Conservation (phyloP, 306 rosid genomes). For the Casuarina glauca region DNA sequence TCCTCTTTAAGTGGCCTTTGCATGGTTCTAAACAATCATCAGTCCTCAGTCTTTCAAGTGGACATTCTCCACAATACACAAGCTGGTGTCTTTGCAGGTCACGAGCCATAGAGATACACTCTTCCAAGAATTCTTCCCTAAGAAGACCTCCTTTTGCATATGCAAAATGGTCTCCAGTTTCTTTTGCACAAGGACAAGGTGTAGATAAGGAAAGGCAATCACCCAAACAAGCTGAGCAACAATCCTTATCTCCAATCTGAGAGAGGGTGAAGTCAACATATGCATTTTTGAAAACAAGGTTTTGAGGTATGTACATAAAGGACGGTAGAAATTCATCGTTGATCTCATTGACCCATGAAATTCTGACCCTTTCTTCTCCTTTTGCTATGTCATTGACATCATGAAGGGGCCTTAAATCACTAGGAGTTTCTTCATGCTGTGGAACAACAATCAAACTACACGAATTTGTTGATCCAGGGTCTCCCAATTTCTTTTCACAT, state of each 20-base stretch:
- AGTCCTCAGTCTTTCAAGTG: conserved; percentile 63
- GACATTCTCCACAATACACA: conserved; percentile 74
- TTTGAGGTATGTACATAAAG: conserved; percentile 64
- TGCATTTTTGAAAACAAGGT: conserved; percentile 62
- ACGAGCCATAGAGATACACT: conserved; percentile 61
- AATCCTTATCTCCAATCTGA: conserved; percentile 56
- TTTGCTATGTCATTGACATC: conserved; percentile 61
- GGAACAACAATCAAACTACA: conserved; percentile 42
- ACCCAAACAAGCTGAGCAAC: conserved; percentile 80
- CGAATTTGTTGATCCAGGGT: conserved; percentile 31
- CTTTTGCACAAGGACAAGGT: conserved; percentile 69
- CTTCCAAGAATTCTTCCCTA: conserved; percentile 69
- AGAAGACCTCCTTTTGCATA: conserved; percentile 64
- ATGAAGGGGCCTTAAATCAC: conserved; percentile 43
- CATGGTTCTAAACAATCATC: conserved; percentile 78
- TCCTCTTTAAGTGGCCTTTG: conserved; percentile 83
- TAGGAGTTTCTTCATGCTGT: conserved; percentile 36
- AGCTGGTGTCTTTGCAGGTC: conserved; percentile 41
- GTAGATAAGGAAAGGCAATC: conserved; percentile 58
- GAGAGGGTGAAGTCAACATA: conserved; percentile 57
- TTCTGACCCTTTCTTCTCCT: conserved; percentile 77
- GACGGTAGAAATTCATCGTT: conserved; percentile 49
- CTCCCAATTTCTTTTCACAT: conserved; percentile 31
- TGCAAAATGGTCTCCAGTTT: conserved; percentile 64
- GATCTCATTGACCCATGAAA: conserved; percentile 68